Conservation (phyloP, 2,329 filamentous ascomycete genomes). For the Davidsoniella neocaledoniae region DNA sequence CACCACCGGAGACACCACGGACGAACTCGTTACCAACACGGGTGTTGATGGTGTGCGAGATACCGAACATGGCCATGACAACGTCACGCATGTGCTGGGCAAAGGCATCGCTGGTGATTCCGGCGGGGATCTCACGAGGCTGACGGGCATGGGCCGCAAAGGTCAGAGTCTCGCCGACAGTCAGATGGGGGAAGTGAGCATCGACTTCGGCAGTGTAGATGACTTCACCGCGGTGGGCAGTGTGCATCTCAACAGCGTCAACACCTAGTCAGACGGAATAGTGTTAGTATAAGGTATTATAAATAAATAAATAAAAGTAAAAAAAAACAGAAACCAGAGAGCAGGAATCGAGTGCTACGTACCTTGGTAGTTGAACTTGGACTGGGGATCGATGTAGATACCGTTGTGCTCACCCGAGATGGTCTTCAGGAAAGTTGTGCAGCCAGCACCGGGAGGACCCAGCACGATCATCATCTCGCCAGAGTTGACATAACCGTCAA, state of each 20-base stretch:
- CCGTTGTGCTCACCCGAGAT: conserved; percentile 72
- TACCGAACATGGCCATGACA: conserved; percentile 60
- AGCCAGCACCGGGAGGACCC: conserved; percentile 56
- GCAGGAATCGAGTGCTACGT: too few species aligned
- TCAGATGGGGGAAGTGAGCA: conserved; percentile 62
- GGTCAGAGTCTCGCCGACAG: conserved; percentile 61
- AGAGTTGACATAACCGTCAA: conserved; percentile 50
- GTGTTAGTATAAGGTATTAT: conserved; percentile 12
- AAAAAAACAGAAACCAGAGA: too few species aligned
- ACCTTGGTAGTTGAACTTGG: conserved; percentile 68
- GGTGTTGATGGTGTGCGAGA: conserved; percentile 56
- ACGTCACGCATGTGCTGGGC: conserved; percentile 51
- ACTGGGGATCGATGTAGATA: conserved; percentile 51
- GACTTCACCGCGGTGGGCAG: conserved; percentile 63
- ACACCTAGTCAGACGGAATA: conserved; percentile 28
- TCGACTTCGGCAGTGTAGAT: conserved; percentile 80
- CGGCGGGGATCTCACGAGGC: conserved; percentile 42
- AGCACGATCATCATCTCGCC: conserved; percentile 65
- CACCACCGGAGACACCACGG: conserved; percentile 57
- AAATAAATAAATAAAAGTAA: background rate
- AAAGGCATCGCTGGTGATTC: conserved; percentile 36
- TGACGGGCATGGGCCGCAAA: conserved; percentile 59
- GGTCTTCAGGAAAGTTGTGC: conserved; percentile 72
- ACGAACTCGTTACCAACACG: conserved; percentile 60
- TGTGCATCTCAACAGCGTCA: conserved; percentile 57